A percentile compares a stretch with the other conserved stretches of the same genome.
Evolutionary conservation across 2,329 filamentous ascomycete genomes (phyloP).

Genomic region (Aschersonia sp.): DNA sequence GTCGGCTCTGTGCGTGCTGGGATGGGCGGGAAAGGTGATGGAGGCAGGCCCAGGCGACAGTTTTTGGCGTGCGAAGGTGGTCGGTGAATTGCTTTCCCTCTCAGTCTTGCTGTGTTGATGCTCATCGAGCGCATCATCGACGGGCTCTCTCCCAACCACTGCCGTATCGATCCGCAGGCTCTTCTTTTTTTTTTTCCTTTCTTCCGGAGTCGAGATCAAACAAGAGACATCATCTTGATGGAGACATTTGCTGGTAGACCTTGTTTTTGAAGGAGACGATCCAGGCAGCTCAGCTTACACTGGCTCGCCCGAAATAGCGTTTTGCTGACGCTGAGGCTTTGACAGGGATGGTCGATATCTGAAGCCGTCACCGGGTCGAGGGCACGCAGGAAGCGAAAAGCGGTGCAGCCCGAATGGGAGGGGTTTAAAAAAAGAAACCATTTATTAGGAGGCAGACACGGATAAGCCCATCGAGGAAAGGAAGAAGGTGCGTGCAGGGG

Average conservation of each 20-base stretch:
- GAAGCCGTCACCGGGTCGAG: not conserved
- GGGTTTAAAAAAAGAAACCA: not conserved
- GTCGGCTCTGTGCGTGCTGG: not conserved
- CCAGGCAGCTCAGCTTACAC: not conserved
- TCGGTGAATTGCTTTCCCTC: not conserved
- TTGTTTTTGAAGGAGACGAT: not conserved
- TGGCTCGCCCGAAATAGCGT: not conserved
- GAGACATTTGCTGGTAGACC: no score
- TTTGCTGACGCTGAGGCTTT: not conserved
- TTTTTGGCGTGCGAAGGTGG: not conserved
- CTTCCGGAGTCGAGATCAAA: no score
- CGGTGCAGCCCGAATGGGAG: not conserved
- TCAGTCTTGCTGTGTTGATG: no score
- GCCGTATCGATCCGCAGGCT: no score
- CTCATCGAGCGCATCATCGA: no score
- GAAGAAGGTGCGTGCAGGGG: not conserved
- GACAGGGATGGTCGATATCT: not conserved
- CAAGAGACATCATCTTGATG: no score
- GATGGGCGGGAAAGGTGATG: not conserved
- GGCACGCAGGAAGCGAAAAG: not conserved
- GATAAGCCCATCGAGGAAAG: not conserved
- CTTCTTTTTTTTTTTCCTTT: no score
- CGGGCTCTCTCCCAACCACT: no score
- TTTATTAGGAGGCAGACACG: not conserved
- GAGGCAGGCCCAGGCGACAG: not conserved